Evolutionary conservation across 108 stramenopile genomes (phyloP), one percentile per base, ranked within the genome.

Genomic region (Mayamaea pseudoterrestris): DNA sequence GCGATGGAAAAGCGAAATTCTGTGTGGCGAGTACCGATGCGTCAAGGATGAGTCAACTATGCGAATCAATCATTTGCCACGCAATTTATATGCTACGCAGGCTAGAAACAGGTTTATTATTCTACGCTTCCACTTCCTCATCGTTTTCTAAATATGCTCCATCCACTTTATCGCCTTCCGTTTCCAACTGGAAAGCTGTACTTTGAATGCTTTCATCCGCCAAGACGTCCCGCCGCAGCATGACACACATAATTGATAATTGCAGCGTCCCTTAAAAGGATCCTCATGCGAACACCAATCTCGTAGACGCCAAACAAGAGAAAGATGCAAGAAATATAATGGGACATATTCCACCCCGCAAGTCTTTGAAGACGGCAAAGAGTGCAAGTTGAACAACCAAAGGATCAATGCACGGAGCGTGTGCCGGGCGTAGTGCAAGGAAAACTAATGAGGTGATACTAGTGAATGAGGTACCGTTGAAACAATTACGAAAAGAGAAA

Each of bases 261-360:
- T 73, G 54, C 16, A 81, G 60, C 5, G 80, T 71, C 35, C 78
- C 69, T 44, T 80, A 76, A 52, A 94, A 94, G 0, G 93, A 87
- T 53, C 53, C 92, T 90, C 55, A 94, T 92, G 0, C 51, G 58
- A 30, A 83, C 66, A 0, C 93, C 93, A 58, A 94, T 94, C 68
- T 94, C 84, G 59, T 87, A 89, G 28, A 94, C 74, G 1, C 89
- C 89, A 69, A 85, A 90, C 43, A 94, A 57, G 2, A 86, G 68
- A 90, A 94, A 12, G 84, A 74, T 5, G 77, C 66, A 6, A 82
- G 50, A 18, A 64, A 79, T 17, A 78, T 74, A n/a, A 74, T 69
- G 0, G 87, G 87, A 16, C 80, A 89, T 16, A 90, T 82, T 51
- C 75, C 47, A 22, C 80, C 31, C 4, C 83, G 80, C 30, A 85